phyloP scores from a whole-genome alignment of 441 rosid genomes.

The Populus hybrid region DNA sequence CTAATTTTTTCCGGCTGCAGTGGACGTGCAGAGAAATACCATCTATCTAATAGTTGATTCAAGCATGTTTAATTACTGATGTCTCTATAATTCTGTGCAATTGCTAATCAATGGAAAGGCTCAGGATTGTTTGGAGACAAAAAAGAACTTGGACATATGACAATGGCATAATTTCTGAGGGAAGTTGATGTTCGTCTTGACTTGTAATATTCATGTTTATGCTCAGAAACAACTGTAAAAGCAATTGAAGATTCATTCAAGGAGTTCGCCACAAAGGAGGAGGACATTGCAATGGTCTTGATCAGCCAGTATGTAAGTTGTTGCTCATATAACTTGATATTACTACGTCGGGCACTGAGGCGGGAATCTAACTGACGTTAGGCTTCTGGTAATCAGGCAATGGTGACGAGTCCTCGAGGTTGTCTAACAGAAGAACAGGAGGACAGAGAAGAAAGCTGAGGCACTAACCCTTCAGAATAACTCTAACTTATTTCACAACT shows the following conservation, averaged over 20 bases:
- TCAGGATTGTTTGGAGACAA: neutral
- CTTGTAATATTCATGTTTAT: neutral
- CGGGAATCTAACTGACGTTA: too few species aligned
- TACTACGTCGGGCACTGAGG: neutral
- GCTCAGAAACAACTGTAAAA: slow-evolving; percentile 65
- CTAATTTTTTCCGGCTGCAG: slow-evolving; percentile 3
- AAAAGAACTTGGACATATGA: neutral
- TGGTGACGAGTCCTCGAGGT: too few species aligned
- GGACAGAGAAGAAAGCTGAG: too few species aligned
- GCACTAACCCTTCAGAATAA: too few species aligned
- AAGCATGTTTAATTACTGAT: slow-evolving; percentile 34
- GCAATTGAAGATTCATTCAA: slow-evolving; percentile 69
- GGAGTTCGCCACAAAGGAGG: slow-evolving; percentile 54
- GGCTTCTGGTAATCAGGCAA: too few species aligned
- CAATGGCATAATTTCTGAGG: neutral
- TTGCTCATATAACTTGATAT: neutral
- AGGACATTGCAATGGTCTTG: slow-evolving; percentile 60
- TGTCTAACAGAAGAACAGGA: too few species aligned
- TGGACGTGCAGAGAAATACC: slow-evolving; percentile 64
- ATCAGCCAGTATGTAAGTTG: slow-evolving; percentile 72
- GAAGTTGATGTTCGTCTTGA: neutral
- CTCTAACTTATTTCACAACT: too few species aligned
- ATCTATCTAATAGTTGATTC: slow-evolving; percentile 75
- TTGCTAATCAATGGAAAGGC: neutral
- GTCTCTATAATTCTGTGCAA: too few species aligned